Conservation (phyloP, 1,284 basidiomycete species). For the Pseudozyma pruni region DNA sequence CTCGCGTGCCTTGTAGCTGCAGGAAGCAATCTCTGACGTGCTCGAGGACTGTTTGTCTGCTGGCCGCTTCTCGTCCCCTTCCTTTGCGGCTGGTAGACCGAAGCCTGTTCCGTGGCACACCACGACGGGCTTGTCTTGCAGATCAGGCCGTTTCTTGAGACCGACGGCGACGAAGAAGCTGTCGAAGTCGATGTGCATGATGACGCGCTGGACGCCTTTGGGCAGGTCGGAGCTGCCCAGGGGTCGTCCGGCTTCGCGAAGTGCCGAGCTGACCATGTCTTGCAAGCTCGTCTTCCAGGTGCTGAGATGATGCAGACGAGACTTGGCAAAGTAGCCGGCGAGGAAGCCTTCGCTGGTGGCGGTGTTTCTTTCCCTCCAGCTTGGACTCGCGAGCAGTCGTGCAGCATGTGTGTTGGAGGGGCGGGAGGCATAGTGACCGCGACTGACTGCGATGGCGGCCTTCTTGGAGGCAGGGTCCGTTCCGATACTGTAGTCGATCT, state of each 20-base stretch:
- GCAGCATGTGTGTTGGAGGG: constrained; percentile 57
- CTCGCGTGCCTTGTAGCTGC: constrained; percentile 89
- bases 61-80: constrained; percentile 26
- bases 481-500: constrained; percentile 34
- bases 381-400: constrained; percentile 51
- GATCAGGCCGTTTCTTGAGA: constrained; percentile 54
- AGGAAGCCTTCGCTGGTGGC: constrained; percentile 85
- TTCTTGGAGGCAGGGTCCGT: constrained; percentile 42
- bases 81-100: constrained; percentile 24
- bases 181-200: constrained; percentile 76
- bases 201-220: constrained; percentile 65
- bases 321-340: constrained; percentile 88
- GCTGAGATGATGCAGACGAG: constrained; percentile 87
- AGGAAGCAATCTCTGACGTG: constrained; percentile 83
- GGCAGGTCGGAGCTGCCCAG: constrained; percentile 71
- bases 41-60: constrained; percentile 48
- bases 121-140: constrained; percentile 76
- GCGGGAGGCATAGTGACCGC: constrained; percentile 40
- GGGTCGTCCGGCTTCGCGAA: constrained; percentile 77
- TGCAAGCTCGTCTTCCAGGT: constrained; percentile 92
- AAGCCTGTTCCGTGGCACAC: constrained; percentile 82
- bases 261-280: constrained; percentile 74
- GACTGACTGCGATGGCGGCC: constrained; percentile 26
- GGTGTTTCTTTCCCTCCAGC: constrained; percentile 86
- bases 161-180: constrained; percentile 83